Conservation (phyloP, 2,329 filamentous ascomycete genomes). For the Seiridium cupressi region DNA sequence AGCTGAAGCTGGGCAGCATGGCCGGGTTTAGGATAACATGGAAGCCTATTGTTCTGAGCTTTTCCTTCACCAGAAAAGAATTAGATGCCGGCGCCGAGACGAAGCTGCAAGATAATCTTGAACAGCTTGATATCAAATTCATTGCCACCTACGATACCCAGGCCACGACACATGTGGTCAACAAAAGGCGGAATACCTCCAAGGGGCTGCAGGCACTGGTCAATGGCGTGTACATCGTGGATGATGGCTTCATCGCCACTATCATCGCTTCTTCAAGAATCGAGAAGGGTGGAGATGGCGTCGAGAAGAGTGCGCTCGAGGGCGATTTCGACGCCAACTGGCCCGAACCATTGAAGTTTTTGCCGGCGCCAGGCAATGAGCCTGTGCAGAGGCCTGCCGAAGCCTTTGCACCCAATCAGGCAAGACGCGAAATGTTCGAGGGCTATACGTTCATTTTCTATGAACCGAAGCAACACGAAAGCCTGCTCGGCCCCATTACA, state of each 20-base stretch:
- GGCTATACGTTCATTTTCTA: constrained; percentile 90
- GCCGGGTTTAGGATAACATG: constrained; percentile 70
- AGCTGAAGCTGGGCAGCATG: constrained; percentile 71
- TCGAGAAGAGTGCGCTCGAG: constrained; percentile 62
- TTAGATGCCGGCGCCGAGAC: constrained; percentile 64
- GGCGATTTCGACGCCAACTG: constrained; percentile 75
- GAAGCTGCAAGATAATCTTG: constrained; percentile 63
- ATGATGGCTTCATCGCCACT: constrained; percentile 69
- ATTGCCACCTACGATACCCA: constrained; percentile 67
- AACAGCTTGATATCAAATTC: constrained; percentile 87
- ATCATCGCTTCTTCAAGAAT: constrained; percentile 60
- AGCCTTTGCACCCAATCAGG: constrained; percentile 69
- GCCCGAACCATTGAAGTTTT: constrained; percentile 70
- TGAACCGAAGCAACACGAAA: constrained; percentile 71
- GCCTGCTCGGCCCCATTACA: constrained; percentile 70
- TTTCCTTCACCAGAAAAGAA: constrained; percentile 72
- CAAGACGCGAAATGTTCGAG: constrained; percentile 71
- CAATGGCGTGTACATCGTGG: constrained; percentile 76
- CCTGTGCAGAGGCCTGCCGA: constrained; percentile 64
- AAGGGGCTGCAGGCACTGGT: constrained; percentile 85
- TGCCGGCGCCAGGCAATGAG: constrained; percentile 76
- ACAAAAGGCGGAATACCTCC: constrained; percentile 85
- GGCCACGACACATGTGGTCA: constrained; percentile 82
- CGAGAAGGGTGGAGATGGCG: constrained; percentile 42
- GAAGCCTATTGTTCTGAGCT: constrained; percentile 77